Base-by-base conservation (phyloP, 1,284 basidiomycete species). In the Caloboletus firmus region DNA sequence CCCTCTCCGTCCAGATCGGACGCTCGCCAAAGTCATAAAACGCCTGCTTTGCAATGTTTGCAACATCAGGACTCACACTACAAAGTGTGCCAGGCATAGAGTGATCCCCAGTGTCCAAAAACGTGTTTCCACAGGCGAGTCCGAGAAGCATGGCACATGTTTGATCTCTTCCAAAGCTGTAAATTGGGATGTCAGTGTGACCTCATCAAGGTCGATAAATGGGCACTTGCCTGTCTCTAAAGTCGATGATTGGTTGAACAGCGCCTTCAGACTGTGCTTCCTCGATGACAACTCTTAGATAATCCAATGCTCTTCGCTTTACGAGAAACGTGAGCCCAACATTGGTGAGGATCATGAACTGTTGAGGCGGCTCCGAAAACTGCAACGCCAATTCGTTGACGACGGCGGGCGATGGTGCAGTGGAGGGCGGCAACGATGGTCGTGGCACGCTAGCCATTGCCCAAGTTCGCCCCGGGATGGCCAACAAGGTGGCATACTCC, bases 111-210 rank as follows among this genome's bases (percentile, higher is more conserved):
- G 75, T 69, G 58, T 87, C 83, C 52, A 90, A 69, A 72, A 86
- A 91, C 0, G 84, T 85, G 63, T 90, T 91, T 31, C 89, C 89
- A 59, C 85, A 81, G 3, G 89, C 86, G 51, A 82, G 82, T 15
- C 85, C 89, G 13, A 97, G 79, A n/a, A 94, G 82, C 87, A 96
- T 95, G 13, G 92, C 88, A 65, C 93, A 95, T 2, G 91, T 89
- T 67, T 97, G 91, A 67, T 93, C 89, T 47, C 89, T 82, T 42
- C 93, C 92, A 70, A 89, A 95, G 64, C 91, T 94, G 59, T 13
- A 41, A 48, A 15, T 20, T 30, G 10, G 18, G 49, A 47, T 26
- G 31, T 48, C 32, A 65, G 51, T 26, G 32, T 24, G 36, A n/a
- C 26, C 7, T 54, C 46, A 28, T 48, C 39, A 13, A 42, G 20